Evolutionary conservation across 2,329 filamentous ascomycete species (phyloP).

Genomic region (Colletotrichum paranaense): DNA sequence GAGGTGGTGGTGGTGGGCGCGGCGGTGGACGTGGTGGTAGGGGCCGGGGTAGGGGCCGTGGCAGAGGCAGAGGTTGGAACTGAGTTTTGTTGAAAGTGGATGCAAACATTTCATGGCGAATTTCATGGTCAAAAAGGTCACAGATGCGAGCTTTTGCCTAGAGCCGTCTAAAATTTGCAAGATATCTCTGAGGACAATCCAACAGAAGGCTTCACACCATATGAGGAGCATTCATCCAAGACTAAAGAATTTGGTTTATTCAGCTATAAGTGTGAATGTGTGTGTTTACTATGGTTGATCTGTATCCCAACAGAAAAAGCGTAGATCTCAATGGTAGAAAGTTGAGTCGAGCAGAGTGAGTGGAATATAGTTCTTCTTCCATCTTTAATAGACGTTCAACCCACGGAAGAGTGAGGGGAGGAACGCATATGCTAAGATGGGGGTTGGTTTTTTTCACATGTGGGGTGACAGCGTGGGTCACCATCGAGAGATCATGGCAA

Average conservation of each 20-base stretch:
- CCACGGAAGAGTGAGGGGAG: constrained; percentile 59
- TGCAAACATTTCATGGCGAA: background rate
- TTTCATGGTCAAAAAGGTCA: background rate
- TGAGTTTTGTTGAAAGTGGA: background rate
- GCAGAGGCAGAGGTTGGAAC: constrained; percentile 38
- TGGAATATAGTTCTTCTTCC: constrained; percentile 62
- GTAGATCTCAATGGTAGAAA: constrained; percentile 54
- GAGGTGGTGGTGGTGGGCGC: constrained; percentile 50
- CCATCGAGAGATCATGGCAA: background rate
- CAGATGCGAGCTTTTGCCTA: background rate
- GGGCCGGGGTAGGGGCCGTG: constrained; percentile 48
- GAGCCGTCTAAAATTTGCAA: too few species aligned
- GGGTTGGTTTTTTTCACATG: constrained; percentile 41
- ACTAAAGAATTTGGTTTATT: background rate
- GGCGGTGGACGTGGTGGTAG: constrained; percentile 48
- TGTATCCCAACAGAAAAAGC: constrained; percentile 58
- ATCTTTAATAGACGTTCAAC: constrained; percentile 66
- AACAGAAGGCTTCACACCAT: too few species aligned
- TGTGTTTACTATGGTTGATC: constrained; percentile 41
- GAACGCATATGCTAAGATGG: constrained; percentile 68
- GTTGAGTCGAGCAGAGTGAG: constrained; percentile 62
- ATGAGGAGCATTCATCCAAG: background rate
- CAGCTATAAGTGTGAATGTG: constrained; percentile 22
- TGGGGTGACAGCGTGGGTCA: background rate
- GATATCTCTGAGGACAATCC: too few species aligned